Conservation (phyloP, 768 basidiomycete genomes). For the Tulasnella calospora region DNA sequence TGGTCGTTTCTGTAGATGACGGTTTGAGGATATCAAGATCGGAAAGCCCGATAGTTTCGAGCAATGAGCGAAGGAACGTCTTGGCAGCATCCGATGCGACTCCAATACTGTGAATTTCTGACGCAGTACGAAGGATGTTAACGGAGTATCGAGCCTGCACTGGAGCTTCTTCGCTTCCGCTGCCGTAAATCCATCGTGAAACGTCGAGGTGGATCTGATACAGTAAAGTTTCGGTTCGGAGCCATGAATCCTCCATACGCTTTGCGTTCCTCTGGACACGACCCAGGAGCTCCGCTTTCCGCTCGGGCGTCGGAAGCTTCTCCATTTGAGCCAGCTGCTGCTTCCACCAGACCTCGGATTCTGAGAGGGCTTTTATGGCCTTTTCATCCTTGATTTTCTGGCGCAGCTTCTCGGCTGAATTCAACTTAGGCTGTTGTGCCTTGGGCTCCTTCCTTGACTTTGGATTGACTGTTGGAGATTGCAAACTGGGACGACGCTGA, state of each 20-base stretch:
- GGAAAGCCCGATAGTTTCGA: slow-evolving; percentile 48
- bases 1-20: background rate
- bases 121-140: slow-evolving; percentile 48
- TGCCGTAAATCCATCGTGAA: slow-evolving; percentile 49
- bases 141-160: slow-evolving; percentile 48
- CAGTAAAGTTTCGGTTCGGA: slow-evolving; percentile 50
- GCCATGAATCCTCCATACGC: slow-evolving; percentile 41
- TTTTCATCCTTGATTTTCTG: slow-evolving; percentile 47
- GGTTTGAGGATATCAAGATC: slow-evolving; percentile 35
- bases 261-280: slow-evolving; percentile 42
- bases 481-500: background rate
- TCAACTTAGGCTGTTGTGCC: slow-evolving; percentile 26
- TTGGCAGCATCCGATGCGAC: slow-evolving; percentile 36
- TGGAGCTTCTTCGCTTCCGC: slow-evolving; percentile 37
- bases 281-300: slow-evolving; percentile 39
- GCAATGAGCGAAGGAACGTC: slow-evolving; percentile 29
- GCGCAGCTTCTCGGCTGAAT: slow-evolving; percentile 43
- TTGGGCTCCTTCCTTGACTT: background rate
- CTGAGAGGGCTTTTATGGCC: slow-evolving; percentile 39
- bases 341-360: slow-evolving; percentile 51
- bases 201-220: slow-evolving; percentile 53
- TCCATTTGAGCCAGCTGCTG: slow-evolving; percentile 44
- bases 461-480: background rate
- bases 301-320: slow-evolving; percentile 33
- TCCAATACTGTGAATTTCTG: slow-evolving; percentile 34